Evolutionary conservation across 2,329 filamentous ascomycete genomes (phyloP), one percentile per base, ranked within the genome.

Genomic region (Pseudogymnoascus sp.): DNA sequence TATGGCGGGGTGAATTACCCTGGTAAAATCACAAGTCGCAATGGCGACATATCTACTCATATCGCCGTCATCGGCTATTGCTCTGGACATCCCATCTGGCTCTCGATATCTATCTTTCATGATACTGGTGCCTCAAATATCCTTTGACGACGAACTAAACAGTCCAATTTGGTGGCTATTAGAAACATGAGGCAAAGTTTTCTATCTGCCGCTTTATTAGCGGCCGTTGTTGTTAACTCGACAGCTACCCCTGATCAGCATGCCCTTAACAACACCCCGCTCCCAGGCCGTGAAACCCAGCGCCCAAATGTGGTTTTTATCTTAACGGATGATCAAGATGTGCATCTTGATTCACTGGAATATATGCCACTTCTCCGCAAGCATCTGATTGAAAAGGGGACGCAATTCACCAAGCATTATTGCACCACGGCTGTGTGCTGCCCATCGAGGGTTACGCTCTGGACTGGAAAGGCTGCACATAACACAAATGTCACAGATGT

Each of bases 311-410:
- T 87, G 63, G 75, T 88, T 33, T 85, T 88, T 66, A 80, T 88
- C 65, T 74, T 88, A 41, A 86, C 84, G 0, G 86, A 88, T 68
- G 85, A 88, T 67, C 86, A 88, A 70, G 85, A 88, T 69, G 71
- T 85, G 3, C 81, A 84, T 66, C 73, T 88, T 68, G 74, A 83
- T 59, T 88, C 85, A 0, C 66, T 87, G 1, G 76, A 81, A 14
- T 86, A 86, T 67, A 82, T 84, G 72, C 83, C 82, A 0, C 71
- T 79, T 6, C 73, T 86, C 2, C 75, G 81, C 63, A 80, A 83
- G 66, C 79, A 85, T 64, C 71, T 88, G 12, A 74, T 77, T 25
- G 75, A 82, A n/a, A 72, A 84, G 61, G 85, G 84, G 0, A 83
- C 81, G 0, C 78, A 77, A 8, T 87, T 81, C 66, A 76, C 77